Percentiles rank a stretch among this genome's conserved stretches.
Evolutionary conservation across 805 yeast species (phyloP).

Genomic region (Cyberlindnera veronae): DNA sequence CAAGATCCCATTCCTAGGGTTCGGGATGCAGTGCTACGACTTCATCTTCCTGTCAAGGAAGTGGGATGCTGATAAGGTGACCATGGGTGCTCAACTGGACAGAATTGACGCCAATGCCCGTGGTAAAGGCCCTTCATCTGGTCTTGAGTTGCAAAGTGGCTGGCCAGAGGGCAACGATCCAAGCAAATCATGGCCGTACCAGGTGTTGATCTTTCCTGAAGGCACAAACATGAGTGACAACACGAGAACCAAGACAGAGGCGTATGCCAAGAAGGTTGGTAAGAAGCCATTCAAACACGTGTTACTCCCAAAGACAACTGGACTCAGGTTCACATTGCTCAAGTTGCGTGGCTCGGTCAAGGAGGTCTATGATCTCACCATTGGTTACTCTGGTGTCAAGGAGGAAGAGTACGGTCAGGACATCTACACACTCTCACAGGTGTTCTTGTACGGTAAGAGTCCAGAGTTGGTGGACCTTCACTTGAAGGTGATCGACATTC

Average conservation of each 20-base stretch:
- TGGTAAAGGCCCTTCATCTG: constrained; percentile 51
- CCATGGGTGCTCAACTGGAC: constrained; percentile 51
- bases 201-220: constrained; percentile 84
- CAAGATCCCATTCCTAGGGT: constrained; percentile 72
- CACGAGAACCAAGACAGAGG: constrained; percentile 55
- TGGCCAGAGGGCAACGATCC: constrained; percentile 22
- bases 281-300: constrained; percentile 55
- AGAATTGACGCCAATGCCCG: constrained; percentile 59
- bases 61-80: constrained; percentile 74
- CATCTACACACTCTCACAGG: constrained; percentile 57
- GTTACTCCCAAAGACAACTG: constrained; percentile 80
- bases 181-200: constrained; percentile 51
- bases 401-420: constrained; percentile 73
- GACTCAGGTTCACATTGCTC: constrained; percentile 63
- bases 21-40: constrained; percentile 75
- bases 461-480: constrained; percentile 67
- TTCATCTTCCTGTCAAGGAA: constrained; percentile 81
- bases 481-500: constrained; percentile 52
- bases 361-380: constrained; percentile 74
- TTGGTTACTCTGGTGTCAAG: constrained; percentile 73
- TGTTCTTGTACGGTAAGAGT: constrained; percentile 66
- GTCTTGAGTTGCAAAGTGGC: constrained; percentile 30
- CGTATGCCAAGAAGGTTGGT: constrained; percentile 51
- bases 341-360: constrained; percentile 51
- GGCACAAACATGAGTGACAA: constrained; percentile 81